Percentiles rank a stretch among this genome's conserved stretches.
phyloP scores from a whole-genome alignment of 1,284 basidiomycete species.

The Erythrobasidium hasegawianum region DNA sequence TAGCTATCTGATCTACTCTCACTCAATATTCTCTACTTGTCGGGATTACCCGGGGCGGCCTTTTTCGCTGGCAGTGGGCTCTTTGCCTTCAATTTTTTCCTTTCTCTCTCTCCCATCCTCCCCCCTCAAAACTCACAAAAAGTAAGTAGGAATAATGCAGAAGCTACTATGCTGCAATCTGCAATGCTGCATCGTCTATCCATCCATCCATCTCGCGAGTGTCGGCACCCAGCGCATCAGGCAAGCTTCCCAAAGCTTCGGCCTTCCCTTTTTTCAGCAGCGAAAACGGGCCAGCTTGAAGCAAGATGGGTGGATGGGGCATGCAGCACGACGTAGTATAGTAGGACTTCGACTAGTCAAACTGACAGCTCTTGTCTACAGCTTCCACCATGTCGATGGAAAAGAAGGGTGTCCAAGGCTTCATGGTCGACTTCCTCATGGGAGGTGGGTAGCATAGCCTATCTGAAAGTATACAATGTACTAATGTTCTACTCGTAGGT shows the following conservation, averaged over 20 bases:
- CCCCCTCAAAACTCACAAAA: background rate
- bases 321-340: background rate
- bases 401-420: conserved; percentile 33
- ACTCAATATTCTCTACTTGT: too few species aligned
- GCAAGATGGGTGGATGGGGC: background rate
- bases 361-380: conserved; percentile 2
- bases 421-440: conserved; percentile 37
- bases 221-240: background rate
- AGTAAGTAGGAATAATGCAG: background rate
- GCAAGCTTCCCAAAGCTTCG: background rate
- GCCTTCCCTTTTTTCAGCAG: background rate
- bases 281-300: background rate
- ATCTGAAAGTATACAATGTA: background rate
- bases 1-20: too few species aligned
- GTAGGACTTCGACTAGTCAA: background rate
- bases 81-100: background rate
- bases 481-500: conserved; percentile 2
- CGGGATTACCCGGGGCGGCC: too few species aligned
- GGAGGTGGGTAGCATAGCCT: conserved; percentile 30
- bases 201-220: background rate
- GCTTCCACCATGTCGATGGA: conserved; percentile 27
- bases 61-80: too few species aligned
- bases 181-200: too few species aligned
- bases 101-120: background rate
- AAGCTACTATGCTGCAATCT: background rate